Conservation (phyloP, 192 early-diverging fungal species). For the Coemansia sp. region DNA sequence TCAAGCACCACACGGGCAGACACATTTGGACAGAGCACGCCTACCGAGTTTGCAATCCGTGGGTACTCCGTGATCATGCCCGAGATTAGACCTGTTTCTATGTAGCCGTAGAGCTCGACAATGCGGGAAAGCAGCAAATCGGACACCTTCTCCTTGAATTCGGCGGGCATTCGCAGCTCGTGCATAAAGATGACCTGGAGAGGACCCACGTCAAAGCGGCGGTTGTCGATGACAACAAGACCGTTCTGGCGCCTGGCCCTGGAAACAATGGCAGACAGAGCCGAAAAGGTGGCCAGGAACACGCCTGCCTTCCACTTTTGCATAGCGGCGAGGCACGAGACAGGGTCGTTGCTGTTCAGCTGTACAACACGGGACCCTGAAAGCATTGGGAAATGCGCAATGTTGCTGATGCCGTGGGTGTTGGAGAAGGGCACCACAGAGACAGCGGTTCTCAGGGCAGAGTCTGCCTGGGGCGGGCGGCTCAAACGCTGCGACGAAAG, state of each 20-base stretch:
- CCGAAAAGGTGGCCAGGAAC: constrained; percentile 31
- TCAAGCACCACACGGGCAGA: constrained; percentile 37
- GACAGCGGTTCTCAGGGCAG: constrained; percentile 28
- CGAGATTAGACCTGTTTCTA: constrained; percentile 46
- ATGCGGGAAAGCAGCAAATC: constrained; percentile 35
- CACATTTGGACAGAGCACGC: constrained; percentile 41
- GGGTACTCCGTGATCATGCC: constrained; percentile 52
- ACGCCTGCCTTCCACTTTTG: constrained; percentile 31
- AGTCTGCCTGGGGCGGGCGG: constrained; percentile 10
- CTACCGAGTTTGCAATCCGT: constrained; percentile 40
- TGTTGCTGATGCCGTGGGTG: constrained; percentile 41
- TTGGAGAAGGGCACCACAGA: constrained; percentile 44
- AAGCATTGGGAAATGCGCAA: constrained; percentile 50
- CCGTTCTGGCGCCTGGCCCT: constrained; percentile 17
- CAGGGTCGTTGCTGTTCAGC: constrained; percentile 21
- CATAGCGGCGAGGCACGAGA: constrained; percentile 31
- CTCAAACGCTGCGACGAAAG: constrained; percentile 29
- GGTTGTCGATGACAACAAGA: constrained; percentile 11
- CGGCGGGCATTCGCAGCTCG: constrained; percentile 26
- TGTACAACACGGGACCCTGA: constrained; percentile 49
- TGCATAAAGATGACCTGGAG: constrained; percentile 38
- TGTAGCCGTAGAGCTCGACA: constrained; percentile 52
- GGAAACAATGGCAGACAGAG: constrained; percentile 20
- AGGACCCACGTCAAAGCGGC: constrained; percentile 22
- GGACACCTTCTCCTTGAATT: constrained; percentile 23